Evolutionary conservation across 768 basidiomycete genomes (phyloP).

Genomic region (Gautieria morchelliformis): DNA sequence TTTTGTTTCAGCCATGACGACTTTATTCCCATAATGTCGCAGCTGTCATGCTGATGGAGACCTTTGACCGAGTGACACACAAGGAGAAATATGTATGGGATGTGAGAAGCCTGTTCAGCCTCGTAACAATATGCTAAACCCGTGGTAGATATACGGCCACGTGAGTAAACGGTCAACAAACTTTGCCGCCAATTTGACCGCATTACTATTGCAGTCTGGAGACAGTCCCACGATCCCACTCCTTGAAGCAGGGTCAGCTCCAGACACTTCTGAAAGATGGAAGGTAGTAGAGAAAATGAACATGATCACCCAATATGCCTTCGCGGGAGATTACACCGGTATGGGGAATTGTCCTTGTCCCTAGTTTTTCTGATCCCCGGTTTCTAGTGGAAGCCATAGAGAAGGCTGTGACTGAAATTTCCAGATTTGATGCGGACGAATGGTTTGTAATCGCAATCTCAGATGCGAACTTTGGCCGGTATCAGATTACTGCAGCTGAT

Average conservation of each 20-base stretch:
- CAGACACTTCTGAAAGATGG: constrained; percentile 52
- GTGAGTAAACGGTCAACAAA: constrained; percentile 26
- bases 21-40: background rate
- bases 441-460: constrained; percentile 67
- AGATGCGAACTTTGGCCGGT: constrained; percentile 61
- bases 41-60: constrained; percentile 73
- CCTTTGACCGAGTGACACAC: constrained; percentile 48
- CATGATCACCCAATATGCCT: constrained; percentile 59
- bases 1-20: background rate
- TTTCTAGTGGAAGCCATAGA: constrained; percentile 51
- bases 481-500: constrained; percentile 51
- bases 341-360: constrained; percentile 6
- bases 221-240: constrained; percentile 49
- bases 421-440: constrained; percentile 56
- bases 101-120: constrained; percentile 30
- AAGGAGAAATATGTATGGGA: constrained; percentile 75
- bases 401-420: constrained; percentile 52
- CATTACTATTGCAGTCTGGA: constrained; percentile 37
- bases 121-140: background rate
- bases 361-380: constrained; percentile 6
- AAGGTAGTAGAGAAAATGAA: constrained; percentile 63
- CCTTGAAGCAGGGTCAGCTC: constrained; percentile 39
- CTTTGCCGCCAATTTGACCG: background rate
- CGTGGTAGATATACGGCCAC: constrained; percentile 49
- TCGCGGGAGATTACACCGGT: constrained; percentile 61